Percentiles rank a stretch among this genome's conserved stretches.
These are phyloP conservation scores for Neurospora tetrasperma DNA, from an alignment of 495 filamentous ascomycete species.

Conservation along the genomic window DNA sequence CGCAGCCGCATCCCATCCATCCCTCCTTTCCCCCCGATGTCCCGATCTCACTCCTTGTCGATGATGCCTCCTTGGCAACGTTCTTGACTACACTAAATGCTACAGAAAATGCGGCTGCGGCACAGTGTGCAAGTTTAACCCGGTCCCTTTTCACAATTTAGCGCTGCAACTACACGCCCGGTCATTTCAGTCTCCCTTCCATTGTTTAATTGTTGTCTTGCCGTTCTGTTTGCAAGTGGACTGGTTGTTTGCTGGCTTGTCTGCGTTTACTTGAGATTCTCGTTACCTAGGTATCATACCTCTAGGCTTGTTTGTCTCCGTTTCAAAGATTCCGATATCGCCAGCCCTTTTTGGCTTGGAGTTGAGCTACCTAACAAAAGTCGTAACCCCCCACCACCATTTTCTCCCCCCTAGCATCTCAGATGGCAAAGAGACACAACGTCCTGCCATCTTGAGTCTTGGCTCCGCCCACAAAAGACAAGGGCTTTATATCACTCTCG, in stretches of 20 bases:
- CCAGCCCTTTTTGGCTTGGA: background rate
- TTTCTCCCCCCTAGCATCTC: background rate
- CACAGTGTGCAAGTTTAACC: background rate
- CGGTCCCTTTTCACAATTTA: background rate
- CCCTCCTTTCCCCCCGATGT: background rate
- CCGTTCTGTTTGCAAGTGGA: background rate
- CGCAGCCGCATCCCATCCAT: background rate
- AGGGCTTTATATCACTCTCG: background rate
- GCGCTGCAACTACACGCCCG: background rate
- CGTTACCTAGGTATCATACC: background rate
- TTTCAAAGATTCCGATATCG: background rate
- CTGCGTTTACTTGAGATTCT: background rate
- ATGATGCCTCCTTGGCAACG: background rate
- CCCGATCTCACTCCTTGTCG: background rate
- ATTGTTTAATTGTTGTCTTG: background rate
- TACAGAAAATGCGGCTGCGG: background rate
- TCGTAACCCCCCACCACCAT: background rate
- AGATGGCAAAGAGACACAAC: background rate
- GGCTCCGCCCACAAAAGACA: background rate
- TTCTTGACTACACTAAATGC: background rate
- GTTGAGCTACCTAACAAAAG: background rate
- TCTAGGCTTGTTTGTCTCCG: background rate
- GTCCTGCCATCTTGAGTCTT: background rate
- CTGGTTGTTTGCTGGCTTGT: background rate
- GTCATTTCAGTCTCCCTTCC: background rate